Evolutionary conservation across 2,329 filamentous ascomycete genomes (phyloP), one percentile per base, ranked within the genome.

Genomic region (Tolypocladium nubicola): DNA sequence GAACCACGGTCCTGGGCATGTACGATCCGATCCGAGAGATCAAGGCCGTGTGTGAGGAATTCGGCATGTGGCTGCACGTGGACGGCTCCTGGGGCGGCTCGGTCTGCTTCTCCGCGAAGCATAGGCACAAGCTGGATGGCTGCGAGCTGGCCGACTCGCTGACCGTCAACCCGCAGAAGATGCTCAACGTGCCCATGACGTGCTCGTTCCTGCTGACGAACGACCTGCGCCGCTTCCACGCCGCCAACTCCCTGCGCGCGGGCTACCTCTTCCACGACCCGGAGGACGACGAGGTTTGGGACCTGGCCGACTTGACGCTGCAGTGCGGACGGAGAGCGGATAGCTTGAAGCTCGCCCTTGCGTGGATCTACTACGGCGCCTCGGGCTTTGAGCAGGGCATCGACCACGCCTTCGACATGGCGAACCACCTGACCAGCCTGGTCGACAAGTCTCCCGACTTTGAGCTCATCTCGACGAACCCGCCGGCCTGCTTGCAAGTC

Each of bases 81-180:
- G 93, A 97, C 69, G 93, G 82, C 39, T 89, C 85, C 49, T 97
- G 92, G 92, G 94, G 94, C 62, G 93, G 91, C 1, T 81, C 86
- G 1, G 89, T 89, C 57, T 79, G 89, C 62, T 96, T 97, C 73
- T 88, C 84, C 0, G 64, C 77, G n/a, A 74, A 73, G 57, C 85
- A 88, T 41, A 75, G 75, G 47, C 66, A 70, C 59, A 89, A 90
- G 67, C 75, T 97, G 16, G 70, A 75, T 1, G 93, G 93, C 13
- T 76, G 81, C 3, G 79, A 90, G 43, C 78, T 86, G 43, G 93
- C 91, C 10, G 82, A 96, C 71, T 90, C 85, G 14, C 76, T 97
- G 41, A 89, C 91, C 1, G 82, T 96, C 54, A 97, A 96, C 71
- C 91, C 94, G 58, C 93, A 97, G 74, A 97, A 97, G 75, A 97